Conservation (phyloP, 768 basidiomycete species). For the Trametes punicea region DNA sequence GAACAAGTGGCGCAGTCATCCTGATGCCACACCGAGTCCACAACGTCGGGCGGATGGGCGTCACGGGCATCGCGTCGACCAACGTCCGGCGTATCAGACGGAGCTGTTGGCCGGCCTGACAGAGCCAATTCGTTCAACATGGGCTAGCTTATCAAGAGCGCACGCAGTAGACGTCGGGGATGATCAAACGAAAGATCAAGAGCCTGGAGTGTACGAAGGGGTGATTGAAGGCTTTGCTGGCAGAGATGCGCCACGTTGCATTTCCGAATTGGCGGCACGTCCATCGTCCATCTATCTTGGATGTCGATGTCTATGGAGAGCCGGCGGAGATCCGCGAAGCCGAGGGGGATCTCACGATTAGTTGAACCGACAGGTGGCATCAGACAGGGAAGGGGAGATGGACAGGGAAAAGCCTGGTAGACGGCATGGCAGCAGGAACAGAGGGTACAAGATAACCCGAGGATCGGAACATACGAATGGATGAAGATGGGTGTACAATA, state of each 20-base stretch:
- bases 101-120: background rate
- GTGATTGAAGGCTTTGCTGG: background rate
- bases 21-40: too few species aligned
- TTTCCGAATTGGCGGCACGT: too few species aligned
- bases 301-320: background rate
- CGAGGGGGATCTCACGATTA: background rate
- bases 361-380: background rate
- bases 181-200: background rate
- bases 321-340: background rate
- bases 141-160: background rate
- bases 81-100: background rate
- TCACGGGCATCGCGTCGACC: too few species aligned
- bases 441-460: background rate
- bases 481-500: too few species aligned
- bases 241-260: background rate
- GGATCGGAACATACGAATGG: background rate
- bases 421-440: background rate
- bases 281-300: too few species aligned
- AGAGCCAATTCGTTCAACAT: background rate
- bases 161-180: too few species aligned
- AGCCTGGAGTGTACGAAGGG: background rate
- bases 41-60: too few species aligned
- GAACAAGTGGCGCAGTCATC: too few species aligned
- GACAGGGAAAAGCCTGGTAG: too few species aligned
- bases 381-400: background rate